Evolutionary conservation across 2,329 filamentous ascomycete genomes (phyloP).

Genomic region (Paecilomyces formosus): DNA sequence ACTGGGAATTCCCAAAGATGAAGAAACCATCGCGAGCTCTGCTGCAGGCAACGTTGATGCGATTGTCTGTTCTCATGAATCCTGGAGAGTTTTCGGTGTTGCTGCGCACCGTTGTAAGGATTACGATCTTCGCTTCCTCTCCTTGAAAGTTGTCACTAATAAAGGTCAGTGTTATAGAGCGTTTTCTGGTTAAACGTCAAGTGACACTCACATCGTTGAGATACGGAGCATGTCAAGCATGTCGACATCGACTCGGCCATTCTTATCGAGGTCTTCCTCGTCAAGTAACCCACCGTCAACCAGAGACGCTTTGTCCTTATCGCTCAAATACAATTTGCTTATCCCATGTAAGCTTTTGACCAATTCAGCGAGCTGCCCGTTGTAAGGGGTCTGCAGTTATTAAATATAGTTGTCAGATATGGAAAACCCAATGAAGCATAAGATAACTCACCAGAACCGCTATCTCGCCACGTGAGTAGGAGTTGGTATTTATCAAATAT

Average conservation of each 20-base stretch:
- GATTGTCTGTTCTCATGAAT: slow-evolving; percentile 55
- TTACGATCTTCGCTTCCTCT: slow-evolving; percentile 59
- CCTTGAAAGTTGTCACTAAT: slow-evolving; percentile 67
- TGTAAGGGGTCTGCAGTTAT: slow-evolving; percentile 40
- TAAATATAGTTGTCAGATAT: not conserved
- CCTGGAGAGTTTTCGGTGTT: slow-evolving; percentile 50
- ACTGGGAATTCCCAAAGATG: slow-evolving; percentile 22
- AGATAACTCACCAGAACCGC: slow-evolving; percentile 43
- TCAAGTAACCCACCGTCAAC: slow-evolving; percentile 24
- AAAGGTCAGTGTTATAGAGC: slow-evolving; percentile 28
- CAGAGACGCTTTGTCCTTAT: slow-evolving; percentile 50
- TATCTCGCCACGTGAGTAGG: slow-evolving; percentile 51
- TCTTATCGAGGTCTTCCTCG: slow-evolving; percentile 6
- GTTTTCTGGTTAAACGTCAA: not conserved
- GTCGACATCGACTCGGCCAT: not conserved
- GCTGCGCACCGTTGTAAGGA: slow-evolving; percentile 60
- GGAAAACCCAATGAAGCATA: not conserved
- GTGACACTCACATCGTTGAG: not conserved
- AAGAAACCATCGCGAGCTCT: slow-evolving; percentile 27
- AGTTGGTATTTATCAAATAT: slow-evolving; percentile 56
- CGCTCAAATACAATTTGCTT: slow-evolving; percentile 45
- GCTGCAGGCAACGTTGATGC: slow-evolving; percentile 50
- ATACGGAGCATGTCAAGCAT: not conserved
- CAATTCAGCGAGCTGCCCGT: slow-evolving; percentile 39
- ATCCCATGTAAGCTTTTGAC: slow-evolving; percentile 41